Base-by-base conservation (phyloP, 345 rosid species). In the Garcia nutans region DNA sequence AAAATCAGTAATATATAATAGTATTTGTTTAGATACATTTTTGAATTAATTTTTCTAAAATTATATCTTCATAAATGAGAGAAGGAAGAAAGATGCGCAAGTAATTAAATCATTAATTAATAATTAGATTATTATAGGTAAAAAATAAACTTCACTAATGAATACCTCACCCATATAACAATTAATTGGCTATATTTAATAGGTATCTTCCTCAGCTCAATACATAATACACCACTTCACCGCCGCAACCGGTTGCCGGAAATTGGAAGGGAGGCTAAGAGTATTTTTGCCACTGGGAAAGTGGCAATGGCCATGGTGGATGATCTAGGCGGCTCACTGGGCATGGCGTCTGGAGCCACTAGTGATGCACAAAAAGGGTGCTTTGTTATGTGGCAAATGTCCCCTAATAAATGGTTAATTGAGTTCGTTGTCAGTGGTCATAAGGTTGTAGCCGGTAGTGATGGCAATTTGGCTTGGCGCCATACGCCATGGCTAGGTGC, bases 331-430 rank as follows among this genome's bases (percentile, higher is more conserved):
- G 67, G 85, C 65, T 84, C 83, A 3, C 60, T 65, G 11, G 75
- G 84, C 76, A 54, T 84, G 1, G 81, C 79, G 17, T 74, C 82
- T 2, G 85, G 73, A n/a, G 77, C 82, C 52, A 26, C 45, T 0
- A 76, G 88, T 52, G 75, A 79, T 11, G 78, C 90, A 2, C 88
- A 89, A 49, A 96, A 89, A 49, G 99, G 99, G 20, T 93, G 99
- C 76, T 96, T 96, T 26, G 99, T 96, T 10, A 93, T 93, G 92
- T 96, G 99, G 99, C 98, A 93, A 87, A 93, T 96, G 99, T 60
- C 85, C 67, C 99, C 99, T 7, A 83, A 93, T 72, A 93, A 87
- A 78, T 96, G 98, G 99, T 88, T 93, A 20, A 85, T 96, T 49
- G 98, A 96, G 82, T 88, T 96, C 1, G 98, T 91, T 17, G 84